phyloP scores from a whole-genome alignment of 345 rosid species.

The Citrus glauca region DNA sequence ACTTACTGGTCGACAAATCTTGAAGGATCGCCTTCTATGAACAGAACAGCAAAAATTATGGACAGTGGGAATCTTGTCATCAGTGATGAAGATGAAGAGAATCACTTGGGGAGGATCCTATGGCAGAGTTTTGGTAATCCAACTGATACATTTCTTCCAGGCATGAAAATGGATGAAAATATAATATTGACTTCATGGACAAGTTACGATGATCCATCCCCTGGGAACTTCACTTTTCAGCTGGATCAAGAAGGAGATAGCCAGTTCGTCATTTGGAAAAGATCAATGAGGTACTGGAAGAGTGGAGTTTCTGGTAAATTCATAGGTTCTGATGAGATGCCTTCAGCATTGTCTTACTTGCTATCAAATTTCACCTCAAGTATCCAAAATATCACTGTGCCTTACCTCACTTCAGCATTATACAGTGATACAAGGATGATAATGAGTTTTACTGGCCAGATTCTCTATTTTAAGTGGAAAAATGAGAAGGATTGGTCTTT shows the following conservation, averaged over 20 bases:
- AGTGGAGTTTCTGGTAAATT: conserved; percentile 39
- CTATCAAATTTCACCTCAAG: conserved; percentile 40
- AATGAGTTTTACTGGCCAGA: conserved; percentile 34
- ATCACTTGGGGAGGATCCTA: background rate
- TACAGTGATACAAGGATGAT: conserved; percentile 33
- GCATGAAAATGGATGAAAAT: conserved; percentile 45
- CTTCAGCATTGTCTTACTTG: conserved; percentile 30
- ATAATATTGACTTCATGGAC: conserved; percentile 49
- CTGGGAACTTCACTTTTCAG: conserved; percentile 55
- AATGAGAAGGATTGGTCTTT: conserved; percentile 28
- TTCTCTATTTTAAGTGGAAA: conserved; percentile 29
- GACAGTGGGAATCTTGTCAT: conserved; percentile 45
- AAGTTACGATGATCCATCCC: conserved; percentile 44
- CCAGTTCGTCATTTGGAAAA: conserved; percentile 35
- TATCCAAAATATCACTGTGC: conserved; percentile 37
- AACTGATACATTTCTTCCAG: conserved; percentile 57
- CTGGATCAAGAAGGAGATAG: conserved; percentile 32
- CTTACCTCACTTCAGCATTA: conserved; percentile 37
- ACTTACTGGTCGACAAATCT: conserved; percentile 20
- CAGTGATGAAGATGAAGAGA: conserved; percentile 17
- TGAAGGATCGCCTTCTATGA: conserved; percentile 1
- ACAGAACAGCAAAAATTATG: conserved; percentile 20
- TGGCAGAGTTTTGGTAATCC: conserved; percentile 55
- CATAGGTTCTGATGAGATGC: conserved; percentile 31
- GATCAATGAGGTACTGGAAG: conserved; percentile 39